Evolutionary conservation across 2,329 filamentous ascomycete species (phyloP).

Genomic region (Talaromyces sp.): DNA sequence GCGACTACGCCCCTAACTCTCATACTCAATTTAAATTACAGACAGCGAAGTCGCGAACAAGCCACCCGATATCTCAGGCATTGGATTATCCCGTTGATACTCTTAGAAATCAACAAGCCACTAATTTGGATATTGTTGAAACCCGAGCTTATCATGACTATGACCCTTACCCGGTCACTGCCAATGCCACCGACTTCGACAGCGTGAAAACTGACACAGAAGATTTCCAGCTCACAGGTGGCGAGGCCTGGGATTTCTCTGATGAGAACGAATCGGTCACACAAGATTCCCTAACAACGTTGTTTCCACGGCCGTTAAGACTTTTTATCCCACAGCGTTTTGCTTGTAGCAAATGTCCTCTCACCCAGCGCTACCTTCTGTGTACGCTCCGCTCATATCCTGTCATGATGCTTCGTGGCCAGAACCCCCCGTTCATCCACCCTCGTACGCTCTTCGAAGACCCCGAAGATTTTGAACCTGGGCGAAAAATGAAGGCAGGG

Average conservation of each 20-base stretch:
- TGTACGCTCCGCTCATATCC: constrained; percentile 10
- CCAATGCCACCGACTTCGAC: not conserved
- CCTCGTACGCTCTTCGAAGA: not conserved
- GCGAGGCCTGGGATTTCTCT: not conserved
- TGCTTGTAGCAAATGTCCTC: not conserved
- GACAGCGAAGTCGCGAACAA: not conserved
- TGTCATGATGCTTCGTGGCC: constrained; percentile 12
- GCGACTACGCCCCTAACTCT: not conserved
- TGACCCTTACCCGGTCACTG: not conserved
- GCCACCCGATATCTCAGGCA: not conserved
- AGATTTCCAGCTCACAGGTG: not conserved
- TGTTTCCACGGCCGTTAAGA: not conserved
- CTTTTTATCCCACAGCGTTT: not conserved
- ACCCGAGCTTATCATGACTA: not conserved
- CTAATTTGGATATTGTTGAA: not conserved
- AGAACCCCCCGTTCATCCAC: constrained; percentile 11
- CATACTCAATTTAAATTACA: not conserved
- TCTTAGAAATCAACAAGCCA: not conserved
- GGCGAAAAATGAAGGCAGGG: not conserved
- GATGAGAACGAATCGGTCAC: not conserved
- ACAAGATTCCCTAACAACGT: not conserved
- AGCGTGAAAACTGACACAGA: not conserved
- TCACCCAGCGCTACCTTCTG: not conserved
- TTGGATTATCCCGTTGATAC: not conserved
- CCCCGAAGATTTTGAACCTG: not conserved